Percentiles rank a stretch among this genome's conserved stretches.
Conservation (phyloP, 495 filamentous ascomycete genomes). For the Pseudomonodictys pantanalensis region DNA sequence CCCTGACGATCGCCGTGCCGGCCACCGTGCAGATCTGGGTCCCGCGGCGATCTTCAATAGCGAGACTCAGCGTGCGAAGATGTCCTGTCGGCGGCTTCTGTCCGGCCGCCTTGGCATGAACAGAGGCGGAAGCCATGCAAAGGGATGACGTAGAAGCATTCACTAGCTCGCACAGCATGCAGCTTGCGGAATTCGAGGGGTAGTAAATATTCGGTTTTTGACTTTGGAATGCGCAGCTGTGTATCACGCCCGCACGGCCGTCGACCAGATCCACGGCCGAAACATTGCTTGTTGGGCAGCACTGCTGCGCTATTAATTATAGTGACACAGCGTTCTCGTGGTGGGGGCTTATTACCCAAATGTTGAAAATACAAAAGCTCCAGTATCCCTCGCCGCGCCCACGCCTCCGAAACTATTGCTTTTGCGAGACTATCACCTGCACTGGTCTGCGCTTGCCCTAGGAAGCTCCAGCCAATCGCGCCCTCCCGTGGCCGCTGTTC, state of each 20-base stretch:
- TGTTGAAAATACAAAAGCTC: not conserved
- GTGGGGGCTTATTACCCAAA: not conserved
- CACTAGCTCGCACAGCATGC: too few species aligned
- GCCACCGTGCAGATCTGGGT: too few species aligned
- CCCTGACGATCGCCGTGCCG: too few species aligned
- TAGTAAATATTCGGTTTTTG: too few species aligned
- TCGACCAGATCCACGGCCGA: slow-evolving; percentile 14
- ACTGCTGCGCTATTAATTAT: slow-evolving; percentile 26
- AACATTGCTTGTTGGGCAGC: slow-evolving; percentile 7
- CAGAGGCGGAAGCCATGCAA: too few species aligned
- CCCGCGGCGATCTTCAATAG: too few species aligned
- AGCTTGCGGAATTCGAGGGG: too few species aligned
- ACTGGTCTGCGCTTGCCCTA: not conserved
- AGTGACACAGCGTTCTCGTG: not conserved
- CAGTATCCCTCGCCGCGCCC: too few species aligned
- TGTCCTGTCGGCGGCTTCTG: not conserved
- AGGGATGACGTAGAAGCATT: too few species aligned
- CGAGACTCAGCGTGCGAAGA: not conserved
- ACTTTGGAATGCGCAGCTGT: too few species aligned
- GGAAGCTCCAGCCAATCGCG: slow-evolving; percentile 6
- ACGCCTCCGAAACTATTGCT: slow-evolving; percentile 7
- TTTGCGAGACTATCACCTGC: slow-evolving; percentile 11
- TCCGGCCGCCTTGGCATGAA: slow-evolving; percentile 13
- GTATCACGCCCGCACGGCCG: too few species aligned
- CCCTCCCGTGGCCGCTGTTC: not conserved